Conservation (phyloP, 371 early-diverging fungal genomes). For the Conidiobolus incongruus region DNA sequence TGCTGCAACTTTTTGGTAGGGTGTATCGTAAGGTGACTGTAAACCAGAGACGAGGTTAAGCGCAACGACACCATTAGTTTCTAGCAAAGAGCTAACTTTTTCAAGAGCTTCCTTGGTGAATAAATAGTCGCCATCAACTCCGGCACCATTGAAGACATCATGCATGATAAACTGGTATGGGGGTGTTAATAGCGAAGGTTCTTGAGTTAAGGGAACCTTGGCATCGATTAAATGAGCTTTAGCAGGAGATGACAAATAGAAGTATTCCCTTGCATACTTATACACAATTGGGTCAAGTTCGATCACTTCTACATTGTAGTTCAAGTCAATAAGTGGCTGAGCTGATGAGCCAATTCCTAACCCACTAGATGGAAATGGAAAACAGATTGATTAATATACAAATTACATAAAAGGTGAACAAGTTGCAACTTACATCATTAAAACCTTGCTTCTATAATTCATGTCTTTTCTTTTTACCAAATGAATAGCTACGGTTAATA, state of each 20-base stretch:
- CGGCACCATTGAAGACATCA: slow-evolving; percentile 72
- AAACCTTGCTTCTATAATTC: neutral
- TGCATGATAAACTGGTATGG: slow-evolving; percentile 31
- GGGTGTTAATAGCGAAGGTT: too few relatives aligned
- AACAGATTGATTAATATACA: neutral
- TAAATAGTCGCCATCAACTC: slow-evolving; percentile 30
- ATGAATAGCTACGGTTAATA: slow-evolving; percentile 13
- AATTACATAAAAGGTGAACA: neutral
- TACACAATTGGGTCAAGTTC: slow-evolving; percentile 53
- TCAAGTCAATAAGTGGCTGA: slow-evolving; percentile 23
- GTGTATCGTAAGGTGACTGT: slow-evolving; percentile 11
- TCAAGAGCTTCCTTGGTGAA: slow-evolving; percentile 40
- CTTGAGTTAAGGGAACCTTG: slow-evolving; percentile 27
- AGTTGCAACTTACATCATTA: neutral
- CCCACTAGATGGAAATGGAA: slow-evolving; percentile 18
- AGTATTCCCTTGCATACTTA: slow-evolving; percentile 32
- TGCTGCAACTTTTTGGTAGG: slow-evolving; percentile 19
- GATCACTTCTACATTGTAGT: slow-evolving; percentile 37
- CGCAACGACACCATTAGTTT: slow-evolving; percentile 48
- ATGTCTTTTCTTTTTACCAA: slow-evolving; percentile 12
- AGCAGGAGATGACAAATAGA: slow-evolving; percentile 25
- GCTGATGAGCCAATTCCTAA: slow-evolving; percentile 60
- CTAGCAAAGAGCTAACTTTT: slow-evolving; percentile 28
- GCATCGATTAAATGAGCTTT: slow-evolving; percentile 38
- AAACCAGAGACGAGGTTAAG: slow-evolving; percentile 40